Evolutionary conservation across 1,139 yeast genomes (phyloP).

Genomic region (Geotrichum fermentans): DNA sequence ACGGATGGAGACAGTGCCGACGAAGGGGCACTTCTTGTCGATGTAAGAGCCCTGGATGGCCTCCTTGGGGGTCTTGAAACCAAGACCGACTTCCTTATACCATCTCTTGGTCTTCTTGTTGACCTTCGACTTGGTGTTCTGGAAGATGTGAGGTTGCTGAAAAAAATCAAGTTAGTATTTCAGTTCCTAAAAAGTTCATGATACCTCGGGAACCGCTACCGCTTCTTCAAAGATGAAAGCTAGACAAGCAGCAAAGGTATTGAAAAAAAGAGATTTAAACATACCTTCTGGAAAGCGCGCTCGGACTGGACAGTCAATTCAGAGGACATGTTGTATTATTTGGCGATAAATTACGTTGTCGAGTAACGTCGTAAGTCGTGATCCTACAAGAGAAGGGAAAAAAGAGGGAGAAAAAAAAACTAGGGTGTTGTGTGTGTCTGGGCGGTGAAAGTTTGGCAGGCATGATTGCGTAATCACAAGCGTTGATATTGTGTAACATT

Average conservation of each 20-base stretch:
- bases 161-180: slow-evolving; percentile 7
- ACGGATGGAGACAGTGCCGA: slow-evolving; percentile 95
- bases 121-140: slow-evolving; percentile 99
- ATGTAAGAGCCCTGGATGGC: slow-evolving; percentile 98
- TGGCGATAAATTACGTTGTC: slow-evolving; percentile 13
- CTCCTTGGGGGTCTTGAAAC: slow-evolving; percentile 99
- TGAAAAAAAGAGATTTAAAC: slow-evolving; percentile 1
- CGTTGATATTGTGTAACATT: too few relatives aligned
- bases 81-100: slow-evolving; percentile 99
- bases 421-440: slow-evolving; percentile 2
- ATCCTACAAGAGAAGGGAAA: slow-evolving; percentile 1
- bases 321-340: slow-evolving; percentile 74
- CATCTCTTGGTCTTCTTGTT: slow-evolving; percentile 99
- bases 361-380: slow-evolving; percentile 11
- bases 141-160: slow-evolving; percentile 99
- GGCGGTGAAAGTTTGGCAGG: background rate
- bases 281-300: slow-evolving; percentile 99
- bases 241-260: background rate
- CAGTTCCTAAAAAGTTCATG: too few relatives aligned
- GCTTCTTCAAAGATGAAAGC: too few relatives aligned
- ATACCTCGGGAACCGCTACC: too few relatives aligned
- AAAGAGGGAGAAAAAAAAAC: slow-evolving; percentile 10
- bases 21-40: slow-evolving; percentile 99
- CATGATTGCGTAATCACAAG: too few relatives aligned
- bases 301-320: slow-evolving; percentile 99